These are phyloP conservation scores for Euphorbia schlechtendalii DNA, from an alignment of 441 rosid species.

Conservation along the genomic window DNA sequence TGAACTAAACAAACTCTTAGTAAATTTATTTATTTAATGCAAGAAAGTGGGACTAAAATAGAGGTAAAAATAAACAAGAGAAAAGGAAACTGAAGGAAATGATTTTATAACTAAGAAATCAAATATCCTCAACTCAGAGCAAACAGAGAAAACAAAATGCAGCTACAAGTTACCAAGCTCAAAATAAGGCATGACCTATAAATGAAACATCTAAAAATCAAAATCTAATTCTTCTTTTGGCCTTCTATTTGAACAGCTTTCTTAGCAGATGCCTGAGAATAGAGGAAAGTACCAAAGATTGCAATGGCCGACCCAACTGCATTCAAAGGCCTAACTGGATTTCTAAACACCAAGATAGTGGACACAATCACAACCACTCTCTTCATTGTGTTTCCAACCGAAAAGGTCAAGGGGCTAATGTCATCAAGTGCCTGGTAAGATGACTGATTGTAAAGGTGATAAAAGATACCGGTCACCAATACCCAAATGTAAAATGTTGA, in stretches of 20 bases:
- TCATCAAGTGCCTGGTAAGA: conserved; percentile 94
- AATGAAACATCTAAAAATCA: neutral
- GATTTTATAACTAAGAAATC: neutral
- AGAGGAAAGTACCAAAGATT: conserved; percentile 78
- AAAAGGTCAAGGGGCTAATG: conserved; percentile 89
- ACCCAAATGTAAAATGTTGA: conserved; percentile 86
- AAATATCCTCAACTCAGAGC: neutral
- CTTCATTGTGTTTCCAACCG: conserved; percentile 94
- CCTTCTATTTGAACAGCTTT: conserved; percentile 41
- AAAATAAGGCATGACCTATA: conserved; percentile 8
- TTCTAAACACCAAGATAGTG: conserved; percentile 83
- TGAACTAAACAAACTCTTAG: neutral
- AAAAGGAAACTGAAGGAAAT: neutral
- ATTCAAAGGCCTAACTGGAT: conserved; percentile 86
- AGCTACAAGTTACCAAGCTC: neutral
- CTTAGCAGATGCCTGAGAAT: conserved; percentile 73
- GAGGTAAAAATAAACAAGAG: neutral
- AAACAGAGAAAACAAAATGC: neutral
- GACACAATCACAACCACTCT: conserved; percentile 87
- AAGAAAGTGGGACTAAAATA: neutral
- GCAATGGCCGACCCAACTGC: conserved; percentile 93
- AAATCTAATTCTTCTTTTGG: conserved; percentile 45
- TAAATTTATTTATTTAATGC: neutral
- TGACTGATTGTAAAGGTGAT: conserved; percentile 85
- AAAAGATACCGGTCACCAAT: conserved; percentile 72